These are phyloP conservation scores for Saussurea involucrata DNA, from an alignment of 129 eudicot species.

Conservation along the genomic window DNA sequence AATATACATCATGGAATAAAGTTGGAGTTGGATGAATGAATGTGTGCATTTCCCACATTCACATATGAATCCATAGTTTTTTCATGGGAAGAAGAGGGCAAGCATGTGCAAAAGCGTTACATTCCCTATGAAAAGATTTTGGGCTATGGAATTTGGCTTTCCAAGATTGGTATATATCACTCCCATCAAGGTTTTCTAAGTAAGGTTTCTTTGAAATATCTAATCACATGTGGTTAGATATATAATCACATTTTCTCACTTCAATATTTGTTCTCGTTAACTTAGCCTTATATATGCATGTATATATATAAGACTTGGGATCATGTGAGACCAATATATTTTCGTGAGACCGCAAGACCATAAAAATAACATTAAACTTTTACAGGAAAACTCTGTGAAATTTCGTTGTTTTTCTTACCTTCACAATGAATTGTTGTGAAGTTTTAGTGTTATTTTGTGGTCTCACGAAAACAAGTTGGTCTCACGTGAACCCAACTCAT, in stretches of 20 bases:
- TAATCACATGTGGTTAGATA: no score
- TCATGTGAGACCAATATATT: no score
- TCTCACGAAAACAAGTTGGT: no score
- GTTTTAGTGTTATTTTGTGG: no score
- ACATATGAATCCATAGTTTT: background rate
- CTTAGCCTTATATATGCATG: background rate
- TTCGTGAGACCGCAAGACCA: no score
- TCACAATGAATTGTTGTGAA: no score
- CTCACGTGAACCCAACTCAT: no score
- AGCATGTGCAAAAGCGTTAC: slow-evolving; percentile 18
- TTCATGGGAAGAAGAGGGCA: slow-evolving; percentile 1
- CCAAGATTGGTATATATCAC: background rate
- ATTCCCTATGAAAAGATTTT: slow-evolving; percentile 17
- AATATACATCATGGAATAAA: background rate
- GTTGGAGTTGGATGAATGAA: background rate
- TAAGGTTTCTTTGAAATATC: background rate
- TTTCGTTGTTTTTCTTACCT: no score
- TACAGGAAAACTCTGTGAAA: no score
- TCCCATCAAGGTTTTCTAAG: background rate
- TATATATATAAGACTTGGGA: no score
- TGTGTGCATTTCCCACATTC: background rate
- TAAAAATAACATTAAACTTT: no score
- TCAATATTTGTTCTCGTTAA: background rate
- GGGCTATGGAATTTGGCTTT: slow-evolving; percentile 12
- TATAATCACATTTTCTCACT: background rate